phyloP scores from a whole-genome alignment of 139 green algal genomes.

The Parachlorella kessleri region DNA sequence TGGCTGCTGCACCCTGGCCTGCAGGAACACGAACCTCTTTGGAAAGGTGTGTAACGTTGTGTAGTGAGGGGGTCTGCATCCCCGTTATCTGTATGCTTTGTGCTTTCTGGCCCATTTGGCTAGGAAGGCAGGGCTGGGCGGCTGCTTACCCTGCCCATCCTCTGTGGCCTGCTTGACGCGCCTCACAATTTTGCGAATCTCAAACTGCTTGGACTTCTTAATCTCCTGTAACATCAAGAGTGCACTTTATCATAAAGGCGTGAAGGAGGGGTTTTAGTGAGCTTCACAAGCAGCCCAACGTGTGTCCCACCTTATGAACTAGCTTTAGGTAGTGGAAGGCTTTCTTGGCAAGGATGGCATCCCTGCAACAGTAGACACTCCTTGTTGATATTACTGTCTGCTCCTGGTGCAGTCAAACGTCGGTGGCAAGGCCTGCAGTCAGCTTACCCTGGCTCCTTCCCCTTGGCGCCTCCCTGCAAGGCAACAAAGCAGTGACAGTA shows the following conservation, averaged over 20 bases:
- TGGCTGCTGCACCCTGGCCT: too few species aligned
- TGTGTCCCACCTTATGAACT: background rate
- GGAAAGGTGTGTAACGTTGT: too few species aligned
- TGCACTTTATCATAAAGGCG: background rate
- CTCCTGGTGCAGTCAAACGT: background rate
- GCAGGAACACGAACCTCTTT: too few species aligned
- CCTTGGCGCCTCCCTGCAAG: background rate
- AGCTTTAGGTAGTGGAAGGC: background rate
- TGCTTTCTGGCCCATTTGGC: too few species aligned
- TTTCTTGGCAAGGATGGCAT: background rate
- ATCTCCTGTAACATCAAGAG: background rate
- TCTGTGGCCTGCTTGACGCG: constrained; percentile 5
- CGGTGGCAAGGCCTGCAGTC: background rate
- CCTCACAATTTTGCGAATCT: background rate
- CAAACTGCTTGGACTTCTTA: constrained; percentile 11
- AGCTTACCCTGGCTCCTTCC: background rate
- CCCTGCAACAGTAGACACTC: background rate
- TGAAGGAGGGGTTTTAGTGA: too few species aligned
- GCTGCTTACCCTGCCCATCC: too few species aligned
- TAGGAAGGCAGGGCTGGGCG: too few species aligned
- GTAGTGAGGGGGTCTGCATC: too few species aligned
- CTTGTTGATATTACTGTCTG: background rate
- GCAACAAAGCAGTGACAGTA: background rate
- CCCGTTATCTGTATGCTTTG: too few species aligned
- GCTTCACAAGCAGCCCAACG: too few species aligned